These are phyloP conservation scores for Peronosclerospora sorghi DNA, from an alignment of 352 stramenopile species.

Conservation along the genomic window DNA sequence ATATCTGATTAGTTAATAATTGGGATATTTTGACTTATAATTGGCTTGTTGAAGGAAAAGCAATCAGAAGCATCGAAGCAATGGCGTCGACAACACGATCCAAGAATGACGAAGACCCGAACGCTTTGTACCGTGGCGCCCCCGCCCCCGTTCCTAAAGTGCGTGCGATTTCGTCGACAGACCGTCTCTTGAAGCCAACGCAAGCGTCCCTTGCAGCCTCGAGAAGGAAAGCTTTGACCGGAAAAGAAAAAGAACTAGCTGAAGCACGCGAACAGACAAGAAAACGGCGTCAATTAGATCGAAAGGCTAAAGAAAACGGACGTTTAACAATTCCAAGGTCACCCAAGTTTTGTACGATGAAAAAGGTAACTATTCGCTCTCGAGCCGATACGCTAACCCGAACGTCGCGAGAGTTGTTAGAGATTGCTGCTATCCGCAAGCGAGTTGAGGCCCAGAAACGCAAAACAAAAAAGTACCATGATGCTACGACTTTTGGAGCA, in stretches of 20 bases:
- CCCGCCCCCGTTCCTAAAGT: constrained; percentile 38
- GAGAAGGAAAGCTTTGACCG: constrained; percentile 29
- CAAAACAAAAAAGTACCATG: constrained; percentile 56
- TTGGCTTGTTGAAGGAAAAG: no score
- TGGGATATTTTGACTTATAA: constrained; percentile 16
- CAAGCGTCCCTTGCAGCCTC: constrained; percentile 37
- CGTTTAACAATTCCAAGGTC: constrained; percentile 58
- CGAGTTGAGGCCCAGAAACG: constrained; percentile 40
- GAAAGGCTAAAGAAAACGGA: constrained; percentile 41
- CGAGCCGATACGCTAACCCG: constrained; percentile 35
- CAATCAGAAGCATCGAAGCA: not conserved
- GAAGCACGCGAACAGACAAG: constrained; percentile 24
- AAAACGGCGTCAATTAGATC: constrained; percentile 21
- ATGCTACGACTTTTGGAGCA: constrained; percentile 36
- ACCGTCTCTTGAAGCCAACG: constrained; percentile 50
- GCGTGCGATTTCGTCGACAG: constrained; percentile 41
- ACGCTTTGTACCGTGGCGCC: constrained; percentile 35
- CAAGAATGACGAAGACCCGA: constrained; percentile 26
- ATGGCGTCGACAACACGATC: constrained; percentile 14
- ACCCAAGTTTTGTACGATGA: constrained; percentile 45
- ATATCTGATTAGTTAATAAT: no score
- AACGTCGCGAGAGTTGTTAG: constrained; percentile 61
- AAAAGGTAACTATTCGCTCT: constrained; percentile 23
- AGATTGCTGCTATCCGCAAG: constrained; percentile 60
- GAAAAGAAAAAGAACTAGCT: constrained; percentile 30